A percentile compares a stretch with the other conserved stretches of the same genome.
These are phyloP conservation scores for Meira nashicola DNA, from an alignment of 1,284 basidiomycete genomes.

Conservation along the genomic window DNA sequence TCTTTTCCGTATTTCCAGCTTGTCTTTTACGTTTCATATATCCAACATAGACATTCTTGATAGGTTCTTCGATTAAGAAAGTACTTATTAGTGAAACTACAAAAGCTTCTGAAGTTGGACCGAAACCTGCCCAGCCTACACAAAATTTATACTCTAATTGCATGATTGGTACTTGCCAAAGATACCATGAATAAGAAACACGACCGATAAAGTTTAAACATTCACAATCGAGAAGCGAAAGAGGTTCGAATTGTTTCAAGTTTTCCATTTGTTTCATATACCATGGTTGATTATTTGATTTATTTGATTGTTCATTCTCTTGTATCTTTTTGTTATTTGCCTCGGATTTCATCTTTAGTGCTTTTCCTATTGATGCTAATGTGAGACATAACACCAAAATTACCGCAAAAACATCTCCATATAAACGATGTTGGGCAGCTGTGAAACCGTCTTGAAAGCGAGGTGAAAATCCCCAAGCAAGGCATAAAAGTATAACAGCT, in stretches of 20 bases:
- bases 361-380: neutral
- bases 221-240: neutral
- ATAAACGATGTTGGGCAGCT: neutral
- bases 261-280: neutral
- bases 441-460: neutral
- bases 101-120: neutral
- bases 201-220: slow-evolving; percentile 1
- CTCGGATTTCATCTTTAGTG: neutral
- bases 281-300: neutral
- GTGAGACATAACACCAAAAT: neutral
- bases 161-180: slow-evolving; percentile 1
- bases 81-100: neutral
- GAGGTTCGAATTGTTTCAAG: neutral
- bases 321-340: neutral
- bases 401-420: neutral
- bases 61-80: neutral
- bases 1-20: neutral
- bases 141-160: neutral
- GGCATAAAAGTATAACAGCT: neutral
- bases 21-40: neutral
- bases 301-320: neutral
- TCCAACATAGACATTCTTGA: neutral
- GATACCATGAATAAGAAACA: slow-evolving; percentile 4
- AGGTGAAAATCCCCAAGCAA: neutral
- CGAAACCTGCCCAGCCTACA: neutral